Evolutionary conservation across 768 basidiomycete species (phyloP).

Genomic region (Pleurotus citrinopileatus): DNA sequence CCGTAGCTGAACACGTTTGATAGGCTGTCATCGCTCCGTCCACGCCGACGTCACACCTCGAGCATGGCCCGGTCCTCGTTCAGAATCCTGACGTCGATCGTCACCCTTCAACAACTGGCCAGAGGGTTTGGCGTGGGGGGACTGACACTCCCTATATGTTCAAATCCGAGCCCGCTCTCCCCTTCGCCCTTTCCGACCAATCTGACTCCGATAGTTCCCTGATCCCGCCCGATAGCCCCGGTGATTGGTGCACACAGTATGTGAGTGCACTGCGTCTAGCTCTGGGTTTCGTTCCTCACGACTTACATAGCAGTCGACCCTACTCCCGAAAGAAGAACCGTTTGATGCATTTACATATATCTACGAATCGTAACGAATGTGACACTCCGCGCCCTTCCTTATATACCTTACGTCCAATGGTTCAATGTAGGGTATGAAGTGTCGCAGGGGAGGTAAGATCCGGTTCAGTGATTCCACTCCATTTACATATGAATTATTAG

Average conservation of each 20-base stretch:
- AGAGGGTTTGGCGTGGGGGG: neutral
- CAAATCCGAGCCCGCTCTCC: neutral
- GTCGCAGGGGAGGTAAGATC: too few species aligned
- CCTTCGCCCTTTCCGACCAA: neutral
- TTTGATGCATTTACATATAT: neutral
- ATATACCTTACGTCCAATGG: neutral
- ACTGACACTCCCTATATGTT: conserved; percentile 4
- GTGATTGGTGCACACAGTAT: neutral
- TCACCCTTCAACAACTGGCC: neutral
- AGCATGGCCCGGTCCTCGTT: conserved; percentile 1
- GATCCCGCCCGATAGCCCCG: neutral
- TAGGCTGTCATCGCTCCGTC: too few species aligned
- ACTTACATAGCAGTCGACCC: neutral
- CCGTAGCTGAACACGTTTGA: neutral
- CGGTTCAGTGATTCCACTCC: too few species aligned
- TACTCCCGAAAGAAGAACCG: neutral
- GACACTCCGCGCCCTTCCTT: neutral
- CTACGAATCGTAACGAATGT: neutral
- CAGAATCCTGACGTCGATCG: neutral
- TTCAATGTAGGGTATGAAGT: too few species aligned
- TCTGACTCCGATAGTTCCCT: neutral
- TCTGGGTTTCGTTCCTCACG: neutral
- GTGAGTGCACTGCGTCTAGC: neutral
- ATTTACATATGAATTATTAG: too few species aligned
- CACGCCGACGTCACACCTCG: conserved; percentile 1